Base-by-base conservation (phyloP, 2,329 filamentous ascomycete species). In the Phoma sp. region DNA sequence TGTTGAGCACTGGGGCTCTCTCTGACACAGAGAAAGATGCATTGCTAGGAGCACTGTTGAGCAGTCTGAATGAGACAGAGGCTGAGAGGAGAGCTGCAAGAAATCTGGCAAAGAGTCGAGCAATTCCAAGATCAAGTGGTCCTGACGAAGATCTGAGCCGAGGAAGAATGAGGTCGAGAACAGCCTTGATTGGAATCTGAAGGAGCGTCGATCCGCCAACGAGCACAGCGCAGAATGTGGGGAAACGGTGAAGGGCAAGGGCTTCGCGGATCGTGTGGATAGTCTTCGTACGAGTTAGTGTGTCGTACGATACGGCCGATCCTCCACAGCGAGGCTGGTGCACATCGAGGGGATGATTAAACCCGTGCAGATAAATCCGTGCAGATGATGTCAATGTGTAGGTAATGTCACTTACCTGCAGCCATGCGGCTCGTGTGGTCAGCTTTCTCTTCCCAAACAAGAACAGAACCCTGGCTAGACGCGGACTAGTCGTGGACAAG, bases 191-290 rank as follows among this genome's bases (percentile, higher is more conserved):
- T n/a, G 74, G 70, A 29, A 65, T 37, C 42, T 75, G 69, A 17
- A 83, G 65, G 42, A 81, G 50, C 14, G 80, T 82, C 46, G 81
- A 82, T 18, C 82, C 81, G 32, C 79, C 82, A 15, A 83, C 74
- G 14, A 84, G 70, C 20, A 78, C 61, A 36, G 77, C 83, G 65
- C 82, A 84, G 55, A 81, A 83, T 3, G 81, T 73, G 28, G 82
- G 80, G 57, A 84, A 83, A 42, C 78, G 77, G 61, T 82, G 75
- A 33, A 77, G 59, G 30, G 75, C 76, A 29, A 80, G 61, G 21
- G 78, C 72, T 55, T 70, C 67, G 30, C 66, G 69, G 26, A 82
- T 62, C 42, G 77, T 70, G 26, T 34, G 36, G 30, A 42, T 23
- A 18, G 59, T 23, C 62, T 63, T 43, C 17, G 21, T 12, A 18